A percentile compares a stretch with the other conserved stretches of the same genome.
These are phyloP conservation scores for Fragaria nilgerrensis DNA, from an alignment of 306 rosid species.

Conservation along the genomic window DNA sequence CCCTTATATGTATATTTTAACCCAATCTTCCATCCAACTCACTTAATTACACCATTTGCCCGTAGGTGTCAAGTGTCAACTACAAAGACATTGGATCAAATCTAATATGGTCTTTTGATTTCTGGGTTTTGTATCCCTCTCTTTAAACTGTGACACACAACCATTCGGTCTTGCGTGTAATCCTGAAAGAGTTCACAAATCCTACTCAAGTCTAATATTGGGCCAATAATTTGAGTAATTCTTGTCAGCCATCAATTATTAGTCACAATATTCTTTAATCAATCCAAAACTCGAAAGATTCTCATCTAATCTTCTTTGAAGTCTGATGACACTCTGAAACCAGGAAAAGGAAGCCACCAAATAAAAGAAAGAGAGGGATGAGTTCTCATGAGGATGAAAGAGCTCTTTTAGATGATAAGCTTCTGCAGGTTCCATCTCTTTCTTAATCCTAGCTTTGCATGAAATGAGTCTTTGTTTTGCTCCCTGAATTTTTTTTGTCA, in stretches of 20 bases:
- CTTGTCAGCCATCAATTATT: neutral
- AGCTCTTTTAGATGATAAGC: conserved; percentile 33
- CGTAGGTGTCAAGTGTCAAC: neutral
- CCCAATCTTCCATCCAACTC: no score
- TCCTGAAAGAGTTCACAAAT: neutral
- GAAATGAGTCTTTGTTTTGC: neutral
- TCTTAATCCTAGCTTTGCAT: neutral
- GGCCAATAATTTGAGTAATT: neutral
- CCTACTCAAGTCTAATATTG: neutral
- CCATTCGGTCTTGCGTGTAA: neutral
- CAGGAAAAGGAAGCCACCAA: neutral
- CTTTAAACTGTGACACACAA: neutral
- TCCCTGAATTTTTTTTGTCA: neutral
- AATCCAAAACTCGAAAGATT: neutral
- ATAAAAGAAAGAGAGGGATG: conserved; percentile 2
- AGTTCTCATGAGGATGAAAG: conserved; percentile 24
- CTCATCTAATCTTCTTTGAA: neutral
- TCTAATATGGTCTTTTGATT: neutral
- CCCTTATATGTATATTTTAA: no score
- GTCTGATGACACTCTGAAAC: neutral
- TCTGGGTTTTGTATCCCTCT: neutral
- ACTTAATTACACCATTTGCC: no score
- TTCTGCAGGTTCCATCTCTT: conserved; percentile 39
- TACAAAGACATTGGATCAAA: neutral
- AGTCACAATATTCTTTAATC: neutral